Percentiles rank a stretch among this genome's conserved stretches.
Conservation (phyloP, 805 yeast genomes). For the Komagataella pseudopastoris region DNA sequence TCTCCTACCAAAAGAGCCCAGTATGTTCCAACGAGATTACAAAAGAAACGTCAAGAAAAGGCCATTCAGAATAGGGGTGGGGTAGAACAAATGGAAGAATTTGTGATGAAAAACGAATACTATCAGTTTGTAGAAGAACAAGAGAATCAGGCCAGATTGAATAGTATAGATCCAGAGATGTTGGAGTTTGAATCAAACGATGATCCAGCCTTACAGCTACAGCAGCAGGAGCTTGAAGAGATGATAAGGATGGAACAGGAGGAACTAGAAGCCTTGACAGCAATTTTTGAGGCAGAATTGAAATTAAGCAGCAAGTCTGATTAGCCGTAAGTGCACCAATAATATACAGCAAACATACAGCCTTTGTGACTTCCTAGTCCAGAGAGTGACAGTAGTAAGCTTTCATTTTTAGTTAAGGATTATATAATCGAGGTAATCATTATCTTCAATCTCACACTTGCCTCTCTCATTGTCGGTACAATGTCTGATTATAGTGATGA, state of each 20-base stretch:
- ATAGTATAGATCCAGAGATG: constrained; percentile 9
- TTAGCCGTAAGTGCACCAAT: background rate
- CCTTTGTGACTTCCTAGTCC: background rate
- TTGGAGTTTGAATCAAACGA: constrained; percentile 8
- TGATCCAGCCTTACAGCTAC: constrained; percentile 14
- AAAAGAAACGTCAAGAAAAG: background rate
- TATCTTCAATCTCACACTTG: background rate
- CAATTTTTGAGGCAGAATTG: constrained; percentile 7
- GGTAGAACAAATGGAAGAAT: constrained; percentile 10
- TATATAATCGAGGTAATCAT: background rate
- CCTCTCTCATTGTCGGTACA: background rate
- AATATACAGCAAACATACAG: background rate
- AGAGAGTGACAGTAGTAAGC: no score
- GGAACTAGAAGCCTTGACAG: constrained; percentile 17
- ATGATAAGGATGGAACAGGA: constrained; percentile 11
- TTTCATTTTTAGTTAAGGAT: background rate
- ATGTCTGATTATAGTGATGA: constrained; percentile 24
- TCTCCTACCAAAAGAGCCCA: background rate
- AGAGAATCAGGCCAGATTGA: constrained; percentile 9
- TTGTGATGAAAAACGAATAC: constrained; percentile 12
- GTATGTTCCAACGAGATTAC: background rate
- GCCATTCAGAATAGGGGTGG: constrained; percentile 2
- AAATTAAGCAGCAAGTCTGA: constrained; percentile 2
- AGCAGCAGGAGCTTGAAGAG: constrained; percentile 15
- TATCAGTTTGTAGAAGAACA: constrained; percentile 4